These are phyloP conservation scores for Rubus parviflorus DNA, from an alignment of 306 rosid species.

Conservation along the genomic window DNA sequence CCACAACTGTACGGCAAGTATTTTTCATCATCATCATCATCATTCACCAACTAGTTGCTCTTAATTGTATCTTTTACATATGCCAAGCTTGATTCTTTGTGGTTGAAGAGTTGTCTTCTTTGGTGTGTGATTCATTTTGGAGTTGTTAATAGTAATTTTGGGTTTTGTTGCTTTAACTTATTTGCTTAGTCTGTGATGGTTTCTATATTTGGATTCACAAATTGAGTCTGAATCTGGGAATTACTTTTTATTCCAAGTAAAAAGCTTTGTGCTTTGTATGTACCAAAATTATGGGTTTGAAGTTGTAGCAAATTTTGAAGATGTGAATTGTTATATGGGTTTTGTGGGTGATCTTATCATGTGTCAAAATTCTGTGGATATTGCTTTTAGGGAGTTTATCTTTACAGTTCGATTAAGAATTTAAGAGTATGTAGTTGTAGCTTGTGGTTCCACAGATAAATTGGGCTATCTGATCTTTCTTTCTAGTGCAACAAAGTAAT, in stretches of 20 bases:
- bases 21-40: conserved; percentile 6
- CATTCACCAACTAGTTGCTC: conserved; percentile 7
- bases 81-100: conserved; percentile 17
- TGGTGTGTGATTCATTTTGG: background rate
- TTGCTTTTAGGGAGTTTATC: background rate
- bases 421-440: background rate
- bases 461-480: conserved; percentile 14
- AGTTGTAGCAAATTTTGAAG: conserved; percentile 17
- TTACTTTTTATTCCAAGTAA: background rate
- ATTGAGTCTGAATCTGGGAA: conserved; percentile 4
- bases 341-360: conserved; percentile 7
- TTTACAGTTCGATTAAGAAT: background rate
- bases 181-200: background rate
- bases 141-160: background rate
- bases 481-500: conserved; percentile 8
- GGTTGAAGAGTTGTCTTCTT: background rate
- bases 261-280: background rate
- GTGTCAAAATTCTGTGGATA: background rate
- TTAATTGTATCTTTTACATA: background rate
- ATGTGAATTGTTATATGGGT: background rate
- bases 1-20: conserved; percentile 40
- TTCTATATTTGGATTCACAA: background rate
- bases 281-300: background rate
- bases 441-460: background rate
- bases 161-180: background rate